Conservation (phyloP, 2,329 filamentous ascomycete genomes). For the Aspergillus sp. region DNA sequence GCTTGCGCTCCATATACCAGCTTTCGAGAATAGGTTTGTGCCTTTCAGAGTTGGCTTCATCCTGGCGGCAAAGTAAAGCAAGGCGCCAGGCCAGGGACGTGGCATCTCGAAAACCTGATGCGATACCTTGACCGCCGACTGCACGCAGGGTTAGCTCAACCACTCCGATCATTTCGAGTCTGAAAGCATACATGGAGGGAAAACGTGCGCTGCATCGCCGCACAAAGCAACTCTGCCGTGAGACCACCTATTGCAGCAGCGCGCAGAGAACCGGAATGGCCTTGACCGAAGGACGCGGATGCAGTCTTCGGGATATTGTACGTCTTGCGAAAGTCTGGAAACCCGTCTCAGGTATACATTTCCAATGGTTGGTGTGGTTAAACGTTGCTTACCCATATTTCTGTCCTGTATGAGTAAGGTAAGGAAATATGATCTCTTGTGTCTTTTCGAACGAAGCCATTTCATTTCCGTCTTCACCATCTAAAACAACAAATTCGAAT, state of each 20-base stretch:
- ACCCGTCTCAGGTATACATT: not conserved
- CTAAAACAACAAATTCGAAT: slow-evolving; percentile 35
- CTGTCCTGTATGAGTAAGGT: slow-evolving; percentile 24
- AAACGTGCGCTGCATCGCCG: slow-evolving; percentile 55
- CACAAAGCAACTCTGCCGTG: slow-evolving; percentile 43
- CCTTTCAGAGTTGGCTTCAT: slow-evolving; percentile 1
- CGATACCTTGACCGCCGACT: slow-evolving; percentile 46
- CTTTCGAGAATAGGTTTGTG: slow-evolving; percentile 27
- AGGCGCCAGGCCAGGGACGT: slow-evolving; percentile 40
- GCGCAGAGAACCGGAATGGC: slow-evolving; percentile 48
- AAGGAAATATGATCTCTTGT: slow-evolving; percentile 28
- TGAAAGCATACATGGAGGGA: slow-evolving; percentile 45
- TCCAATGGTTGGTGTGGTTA: not conserved
- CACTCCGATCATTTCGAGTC: not conserved
- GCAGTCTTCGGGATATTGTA: slow-evolving; percentile 47
- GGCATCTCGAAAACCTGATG: slow-evolving; percentile 43
- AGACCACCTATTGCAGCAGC: slow-evolving; percentile 51
- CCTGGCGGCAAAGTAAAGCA: slow-evolving; percentile 24
- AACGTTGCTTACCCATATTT: slow-evolving; percentile 13
- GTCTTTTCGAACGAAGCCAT: slow-evolving; percentile 33
- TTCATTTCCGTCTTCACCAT: slow-evolving; percentile 28
- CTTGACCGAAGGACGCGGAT: slow-evolving; percentile 48
- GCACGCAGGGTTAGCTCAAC: not conserved
- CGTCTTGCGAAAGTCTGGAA: slow-evolving; percentile 25
- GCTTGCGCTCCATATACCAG: slow-evolving; percentile 40